phyloP scores from a whole-genome alignment of 2,329 filamentous ascomycete genomes.

The Trichocomaceae sp. region DNA sequence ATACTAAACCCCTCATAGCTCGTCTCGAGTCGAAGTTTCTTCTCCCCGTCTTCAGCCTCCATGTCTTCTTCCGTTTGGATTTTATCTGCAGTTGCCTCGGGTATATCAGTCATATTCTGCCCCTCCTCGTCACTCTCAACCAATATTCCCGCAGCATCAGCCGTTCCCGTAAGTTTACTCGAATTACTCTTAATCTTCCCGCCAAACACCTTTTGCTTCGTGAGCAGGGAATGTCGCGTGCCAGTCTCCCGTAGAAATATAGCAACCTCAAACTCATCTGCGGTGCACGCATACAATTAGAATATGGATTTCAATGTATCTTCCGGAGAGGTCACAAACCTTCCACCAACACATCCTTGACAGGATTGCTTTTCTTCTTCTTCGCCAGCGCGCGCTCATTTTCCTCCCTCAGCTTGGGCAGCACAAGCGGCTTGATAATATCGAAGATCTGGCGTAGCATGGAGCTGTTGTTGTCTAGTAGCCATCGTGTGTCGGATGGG shows the following conservation, averaged over 20 bases:
- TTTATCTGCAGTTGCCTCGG: conserved; percentile 34
- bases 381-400: conserved; percentile 56
- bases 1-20: conserved; percentile 94
- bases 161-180: conserved; percentile 53
- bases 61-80: conserved; percentile 15
- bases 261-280: conserved; percentile 92
- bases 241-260: conserved; percentile 85
- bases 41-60: conserved; percentile 67
- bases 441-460: conserved; percentile 71
- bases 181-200: conserved; percentile 56
- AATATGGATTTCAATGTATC: conserved; percentile 6
- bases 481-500: conserved; percentile 71
- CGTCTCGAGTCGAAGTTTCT: conserved; percentile 80
- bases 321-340: conserved; percentile 45
- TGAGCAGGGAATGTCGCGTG: conserved; percentile 77
- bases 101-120: conserved; percentile 48
- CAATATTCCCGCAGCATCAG: conserved; percentile 46
- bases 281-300: conserved; percentile 7
- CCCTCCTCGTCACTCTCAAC: conserved; percentile 58
- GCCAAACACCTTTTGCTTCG: conserved; percentile 72
- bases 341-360: conserved; percentile 80
- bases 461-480: conserved; percentile 59
- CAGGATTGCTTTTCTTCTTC: conserved; percentile 68
- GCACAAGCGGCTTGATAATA: conserved; percentile 73
- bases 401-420: conserved; percentile 88